A percentile compares a stretch with the other conserved stretches of the same genome.
These are phyloP conservation scores for Xylaria cubensis DNA, from an alignment of 495 filamentous ascomycete species.

Conservation along the genomic window DNA sequence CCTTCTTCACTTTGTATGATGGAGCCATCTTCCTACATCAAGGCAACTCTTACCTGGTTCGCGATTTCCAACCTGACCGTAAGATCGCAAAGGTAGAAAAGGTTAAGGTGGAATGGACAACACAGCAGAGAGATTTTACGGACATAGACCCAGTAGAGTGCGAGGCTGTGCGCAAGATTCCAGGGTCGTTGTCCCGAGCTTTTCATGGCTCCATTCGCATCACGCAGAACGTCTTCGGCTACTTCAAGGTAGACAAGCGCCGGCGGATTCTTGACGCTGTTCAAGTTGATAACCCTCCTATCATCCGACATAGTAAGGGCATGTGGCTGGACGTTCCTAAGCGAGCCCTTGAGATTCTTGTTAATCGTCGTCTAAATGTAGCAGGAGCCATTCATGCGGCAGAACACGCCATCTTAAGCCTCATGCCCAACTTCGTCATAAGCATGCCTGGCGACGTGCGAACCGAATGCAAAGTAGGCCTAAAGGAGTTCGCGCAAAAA, in stretches of 20 bases:
- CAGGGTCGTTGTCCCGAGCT: conserved; percentile 58
- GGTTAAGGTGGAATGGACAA: conserved; percentile 96
- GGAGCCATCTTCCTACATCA: conserved; percentile 98
- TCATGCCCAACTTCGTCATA: conserved; percentile 90
- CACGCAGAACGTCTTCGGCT: conserved; percentile 87
- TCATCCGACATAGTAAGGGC: conserved; percentile 81
- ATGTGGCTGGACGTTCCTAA: conserved; percentile 96
- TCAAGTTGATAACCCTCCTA: conserved; percentile 90
- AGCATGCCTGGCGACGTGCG: conserved; percentile 84
- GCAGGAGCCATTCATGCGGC: conserved; percentile 94
- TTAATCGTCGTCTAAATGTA: conserved; percentile 73
- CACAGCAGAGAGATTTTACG: conserved; percentile 90
- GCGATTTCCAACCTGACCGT: conserved; percentile 81
- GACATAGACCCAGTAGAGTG: conserved; percentile 92
- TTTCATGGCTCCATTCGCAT: conserved; percentile 88
- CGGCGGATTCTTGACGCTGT: conserved; percentile 89
- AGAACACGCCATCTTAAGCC: conserved; percentile 84
- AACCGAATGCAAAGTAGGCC: conserved; percentile 85
- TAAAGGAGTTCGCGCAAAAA: conserved; percentile 77
- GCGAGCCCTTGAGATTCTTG: conserved; percentile 77
- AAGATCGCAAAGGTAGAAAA: conserved; percentile 72
- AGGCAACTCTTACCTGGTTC: conserved; percentile 88
- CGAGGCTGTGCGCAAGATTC: conserved; percentile 76
- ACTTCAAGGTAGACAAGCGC: conserved; percentile 89
- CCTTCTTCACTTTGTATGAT: conserved; percentile 96